phyloP scores from a whole-genome alignment of 2,329 filamentous ascomycete species.

The Ophioceras dolichostomum region DNA sequence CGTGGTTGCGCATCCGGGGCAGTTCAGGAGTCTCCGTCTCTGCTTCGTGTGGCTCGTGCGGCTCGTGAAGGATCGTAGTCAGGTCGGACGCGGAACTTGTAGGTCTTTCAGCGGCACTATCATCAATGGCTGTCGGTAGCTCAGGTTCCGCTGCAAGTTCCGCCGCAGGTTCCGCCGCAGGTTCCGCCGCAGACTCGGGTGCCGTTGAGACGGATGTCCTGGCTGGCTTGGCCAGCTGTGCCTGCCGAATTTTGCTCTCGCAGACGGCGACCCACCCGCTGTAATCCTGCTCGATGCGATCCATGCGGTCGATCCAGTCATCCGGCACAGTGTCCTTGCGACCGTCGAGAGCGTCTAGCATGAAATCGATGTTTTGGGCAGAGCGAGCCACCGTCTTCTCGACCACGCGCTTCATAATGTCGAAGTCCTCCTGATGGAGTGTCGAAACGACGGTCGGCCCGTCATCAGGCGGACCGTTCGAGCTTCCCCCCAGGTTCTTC shows the following conservation, averaged over 20 bases:
- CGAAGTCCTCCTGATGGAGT: constrained; percentile 33
- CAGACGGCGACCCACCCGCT: constrained; percentile 70
- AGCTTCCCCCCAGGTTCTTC: background rate
- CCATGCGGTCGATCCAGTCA: constrained; percentile 77
- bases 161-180: no score
- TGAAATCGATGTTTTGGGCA: constrained; percentile 64
- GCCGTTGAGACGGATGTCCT: no score
- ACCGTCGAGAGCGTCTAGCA: constrained; percentile 81
- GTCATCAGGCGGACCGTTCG: constrained; percentile 2
- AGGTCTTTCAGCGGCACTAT: background rate
- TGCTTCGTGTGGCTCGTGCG: background rate
- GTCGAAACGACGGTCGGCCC: constrained; percentile 1
- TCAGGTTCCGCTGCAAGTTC: no score
- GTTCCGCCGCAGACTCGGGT: no score
- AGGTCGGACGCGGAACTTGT: background rate
- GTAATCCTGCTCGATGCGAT: constrained; percentile 65
- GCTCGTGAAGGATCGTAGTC: background rate
- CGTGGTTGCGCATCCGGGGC: constrained; percentile 16
- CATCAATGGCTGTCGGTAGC: no score
- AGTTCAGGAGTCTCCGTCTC: constrained; percentile 24
- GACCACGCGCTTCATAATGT: constrained; percentile 50
- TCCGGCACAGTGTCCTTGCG: constrained; percentile 75
- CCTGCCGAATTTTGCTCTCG: constrained; percentile 59
- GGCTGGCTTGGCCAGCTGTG: constrained; percentile 31
- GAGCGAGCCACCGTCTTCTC: constrained; percentile 57